phyloP scores from a whole-genome alignment of 179 eudicot genomes.

The Beta macrorhiza region DNA sequence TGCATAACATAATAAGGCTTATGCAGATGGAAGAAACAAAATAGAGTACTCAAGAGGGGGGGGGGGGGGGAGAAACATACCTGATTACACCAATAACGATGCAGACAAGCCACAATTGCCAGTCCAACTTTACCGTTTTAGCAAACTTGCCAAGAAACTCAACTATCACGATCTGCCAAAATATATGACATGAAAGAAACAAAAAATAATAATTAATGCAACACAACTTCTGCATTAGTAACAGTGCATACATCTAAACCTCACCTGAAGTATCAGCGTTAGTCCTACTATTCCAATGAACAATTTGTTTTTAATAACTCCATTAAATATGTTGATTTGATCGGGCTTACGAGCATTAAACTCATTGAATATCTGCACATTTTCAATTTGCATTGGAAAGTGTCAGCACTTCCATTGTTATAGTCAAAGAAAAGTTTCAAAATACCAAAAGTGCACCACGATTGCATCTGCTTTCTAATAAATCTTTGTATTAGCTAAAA shows the following conservation, averaged over 20 bases:
- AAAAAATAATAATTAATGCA: background rate
- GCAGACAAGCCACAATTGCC: constrained; percentile 77
- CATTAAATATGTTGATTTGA: constrained; percentile 67
- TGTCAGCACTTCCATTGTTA: too few species aligned
- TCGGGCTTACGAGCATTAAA: constrained; percentile 94
- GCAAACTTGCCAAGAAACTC: constrained; percentile 80
- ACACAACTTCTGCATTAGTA: constrained; percentile 8
- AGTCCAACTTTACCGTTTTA: constrained; percentile 64
- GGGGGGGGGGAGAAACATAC: constrained; percentile 31
- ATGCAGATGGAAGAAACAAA: background rate
- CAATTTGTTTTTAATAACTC: constrained; percentile 55
- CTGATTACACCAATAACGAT: constrained; percentile 62
- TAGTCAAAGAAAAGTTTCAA: background rate
- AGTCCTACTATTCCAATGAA: constrained; percentile 67
- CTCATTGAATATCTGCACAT: constrained; percentile 75
- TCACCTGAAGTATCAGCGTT: constrained; percentile 71
- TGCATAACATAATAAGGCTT: too few species aligned
- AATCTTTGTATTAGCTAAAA: background rate
- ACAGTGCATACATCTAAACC: constrained; percentile 9
- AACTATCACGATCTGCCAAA: constrained; percentile 57
- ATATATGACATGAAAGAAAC: background rate
- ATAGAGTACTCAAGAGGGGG: background rate
- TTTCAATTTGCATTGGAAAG: constrained; percentile 1
- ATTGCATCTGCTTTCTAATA: background rate
- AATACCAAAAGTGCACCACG: background rate